Conservation (phyloP, 2,329 filamentous ascomycete genomes). For the Westerdykella aurantiaca region DNA sequence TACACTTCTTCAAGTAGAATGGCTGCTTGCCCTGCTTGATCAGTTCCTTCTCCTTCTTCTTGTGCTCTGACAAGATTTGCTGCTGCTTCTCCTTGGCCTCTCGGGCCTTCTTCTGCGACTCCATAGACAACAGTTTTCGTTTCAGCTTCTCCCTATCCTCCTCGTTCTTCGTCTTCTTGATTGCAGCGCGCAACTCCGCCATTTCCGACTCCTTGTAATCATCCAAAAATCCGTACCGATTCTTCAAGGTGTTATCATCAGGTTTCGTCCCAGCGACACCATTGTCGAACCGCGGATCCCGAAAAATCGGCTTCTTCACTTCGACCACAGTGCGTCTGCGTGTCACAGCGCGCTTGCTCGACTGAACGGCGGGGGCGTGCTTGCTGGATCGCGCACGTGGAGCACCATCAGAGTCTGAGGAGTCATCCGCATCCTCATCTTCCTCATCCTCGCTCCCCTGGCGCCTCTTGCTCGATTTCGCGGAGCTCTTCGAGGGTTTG, state of each 20-base stretch:
- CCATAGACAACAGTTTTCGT: slow-evolving; percentile 68
- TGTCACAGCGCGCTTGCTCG: slow-evolving; percentile 76
- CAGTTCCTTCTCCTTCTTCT: slow-evolving; percentile 74
- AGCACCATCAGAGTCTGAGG: slow-evolving; percentile 29
- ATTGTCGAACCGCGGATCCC: slow-evolving; percentile 86
- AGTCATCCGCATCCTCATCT: slow-evolving; percentile 28
- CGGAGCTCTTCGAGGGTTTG: slow-evolving; percentile 15
- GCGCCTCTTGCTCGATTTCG: slow-evolving; percentile 10
- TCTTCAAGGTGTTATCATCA: slow-evolving; percentile 56
- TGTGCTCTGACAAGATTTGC: slow-evolving; percentile 67
- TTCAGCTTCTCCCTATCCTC: slow-evolving; percentile 64
- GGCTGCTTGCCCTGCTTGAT: slow-evolving; percentile 86
- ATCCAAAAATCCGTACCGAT: slow-evolving; percentile 81
- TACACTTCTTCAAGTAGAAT: slow-evolving; percentile 80
- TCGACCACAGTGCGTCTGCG: slow-evolving; percentile 69
- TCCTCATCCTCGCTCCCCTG: slow-evolving; percentile 23
- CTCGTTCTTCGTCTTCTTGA: slow-evolving; percentile 62
- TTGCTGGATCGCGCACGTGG: slow-evolving; percentile 60
- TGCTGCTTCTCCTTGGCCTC: slow-evolving; percentile 63
- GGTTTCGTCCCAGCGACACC: slow-evolving; percentile 45
- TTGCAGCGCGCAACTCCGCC: slow-evolving; percentile 60
- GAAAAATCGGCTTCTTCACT: slow-evolving; percentile 52
- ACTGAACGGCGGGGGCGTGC: slow-evolving; percentile 78
- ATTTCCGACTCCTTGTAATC: slow-evolving; percentile 84
- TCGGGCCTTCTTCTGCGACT: slow-evolving; percentile 68